These are phyloP conservation scores for Yamadazyma jaroonii DNA, from an alignment of 1,139 yeast species.

Conservation along the genomic window DNA sequence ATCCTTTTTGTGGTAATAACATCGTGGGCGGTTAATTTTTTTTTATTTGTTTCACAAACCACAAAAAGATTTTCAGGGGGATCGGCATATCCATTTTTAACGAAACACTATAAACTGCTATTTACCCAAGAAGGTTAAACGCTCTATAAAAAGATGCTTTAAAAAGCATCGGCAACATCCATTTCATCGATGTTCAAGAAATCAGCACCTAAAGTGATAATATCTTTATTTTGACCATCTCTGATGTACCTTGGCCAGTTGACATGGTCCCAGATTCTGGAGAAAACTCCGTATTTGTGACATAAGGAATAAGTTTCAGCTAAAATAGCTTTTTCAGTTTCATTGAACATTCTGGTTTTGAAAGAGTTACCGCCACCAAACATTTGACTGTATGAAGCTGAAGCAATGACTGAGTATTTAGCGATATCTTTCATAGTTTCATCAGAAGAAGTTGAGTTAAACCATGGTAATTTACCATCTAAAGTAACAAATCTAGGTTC, in stretches of 20 bases:
- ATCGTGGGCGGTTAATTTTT: no score
- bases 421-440: constrained; percentile 21
- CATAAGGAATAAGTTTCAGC: constrained; percentile 23
- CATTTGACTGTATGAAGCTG: constrained; percentile 28
- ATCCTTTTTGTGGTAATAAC: no score
- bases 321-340: constrained; percentile 20
- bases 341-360: constrained; percentile 18
- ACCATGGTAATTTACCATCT: constrained; percentile 36
- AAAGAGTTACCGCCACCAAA: constrained; percentile 20
- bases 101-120: no score
- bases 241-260: constrained; percentile 35
- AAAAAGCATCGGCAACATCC: constrained; percentile 3
- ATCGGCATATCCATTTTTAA: no score
- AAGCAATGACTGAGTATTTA: constrained; percentile 35
- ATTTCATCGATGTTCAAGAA: constrained; percentile 41
- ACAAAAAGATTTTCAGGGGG: no score
- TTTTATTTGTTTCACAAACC: no score
- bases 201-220: constrained; percentile 30
- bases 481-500: constrained; percentile 28
- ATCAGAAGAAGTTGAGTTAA: constrained; percentile 11
- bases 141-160: neutral
- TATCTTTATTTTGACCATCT: constrained; percentile 27
- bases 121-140: no score
- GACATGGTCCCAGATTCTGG: constrained; percentile 44
- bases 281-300: constrained; percentile 32